Evolutionary conservation across 371 early-diverging fungal genomes (phyloP), one percentile per base, ranked within the genome.

Genomic region (Mortierella sp.): DNA sequence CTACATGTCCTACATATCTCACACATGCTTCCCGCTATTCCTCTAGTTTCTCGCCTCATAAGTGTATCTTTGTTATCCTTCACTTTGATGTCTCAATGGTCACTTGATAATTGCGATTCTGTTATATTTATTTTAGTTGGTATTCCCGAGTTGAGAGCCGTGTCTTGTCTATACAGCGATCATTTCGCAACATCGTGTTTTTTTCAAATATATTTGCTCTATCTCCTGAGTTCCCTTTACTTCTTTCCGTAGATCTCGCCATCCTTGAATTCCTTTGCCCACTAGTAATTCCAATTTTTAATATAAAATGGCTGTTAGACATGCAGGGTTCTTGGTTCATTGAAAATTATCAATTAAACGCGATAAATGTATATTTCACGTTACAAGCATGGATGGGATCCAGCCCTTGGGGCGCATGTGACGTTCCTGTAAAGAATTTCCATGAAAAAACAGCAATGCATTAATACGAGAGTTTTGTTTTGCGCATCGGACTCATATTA

Each of bases 311-410:
- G n/a, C n/a, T n/a, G n/a, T n/a, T n/a, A n/a, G n/a, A n/a, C n/a
- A n/a, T n/a, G n/a, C n/a, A n/a, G n/a, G n/a, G n/a, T n/a, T n/a
- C n/a, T n/a, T n/a, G n/a, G n/a, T n/a, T n/a, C n/a, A n/a, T n/a
- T n/a, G n/a, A n/a, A n/a, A n/a, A n/a, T n/a, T n/a, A n/a, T n/a
- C n/a, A 14, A 52, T 17, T 19, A n/a, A 50, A 15, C 4, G 39
- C 27, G 14, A 27, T 27, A 39, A 51, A 27, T 41, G 5, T 17
- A 44, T 21, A 6, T 47, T 2, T 24, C 8, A 12, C 30, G 68
- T 81, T 80, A 85, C 88, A 80, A 92, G 80, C 92, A 91, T 91
- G 34, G 92, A 91, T 27, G 94, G 94, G 58, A 93, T 93, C 90
- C 92, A 92, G 61, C 87, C 83, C 50, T 82, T 87, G 44, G 94